Conservation (phyloP, 2,329 filamentous ascomycete species). For the Parascedosporium putredinis region DNA sequence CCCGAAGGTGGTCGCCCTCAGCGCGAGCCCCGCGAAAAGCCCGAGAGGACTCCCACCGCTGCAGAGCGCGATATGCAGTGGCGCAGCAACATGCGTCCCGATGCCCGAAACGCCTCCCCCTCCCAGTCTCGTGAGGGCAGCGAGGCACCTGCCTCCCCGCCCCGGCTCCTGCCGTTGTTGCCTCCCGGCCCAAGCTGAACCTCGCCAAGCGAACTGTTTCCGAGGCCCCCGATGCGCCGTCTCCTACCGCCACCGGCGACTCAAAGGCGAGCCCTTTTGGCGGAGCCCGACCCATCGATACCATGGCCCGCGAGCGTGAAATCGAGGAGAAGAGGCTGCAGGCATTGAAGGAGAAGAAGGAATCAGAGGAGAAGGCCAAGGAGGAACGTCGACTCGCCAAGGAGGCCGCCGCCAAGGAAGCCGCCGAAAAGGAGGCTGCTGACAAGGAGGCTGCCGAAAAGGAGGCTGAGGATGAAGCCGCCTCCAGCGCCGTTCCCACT, state of each 20-base stretch:
- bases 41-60: constrained; percentile 68
- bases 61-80: constrained; percentile 90
- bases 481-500: constrained; percentile 18
- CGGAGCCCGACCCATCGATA: constrained; percentile 88
- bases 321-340: constrained; percentile 80
- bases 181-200: constrained; percentile 71
- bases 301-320: constrained; percentile 75
- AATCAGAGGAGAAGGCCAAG: constrained; percentile 76
- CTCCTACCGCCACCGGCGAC: constrained; percentile 46
- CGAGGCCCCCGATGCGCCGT: constrained; percentile 46
- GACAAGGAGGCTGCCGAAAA: constrained; percentile 25
- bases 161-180: constrained; percentile 36
- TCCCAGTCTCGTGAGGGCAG: constrained; percentile 62
- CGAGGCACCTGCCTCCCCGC: constrained; percentile 67
- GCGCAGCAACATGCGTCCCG: constrained; percentile 86
- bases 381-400: constrained; percentile 59
- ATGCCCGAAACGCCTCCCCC: constrained; percentile 51
- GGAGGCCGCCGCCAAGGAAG: constrained; percentile 53
- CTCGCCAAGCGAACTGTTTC: constrained; percentile 85
- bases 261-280: constrained; percentile 90
- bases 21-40: constrained; percentile 54
- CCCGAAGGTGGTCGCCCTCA: constrained; percentile 69
- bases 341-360: constrained; percentile 69
- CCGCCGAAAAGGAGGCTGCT: constrained; percentile 35
- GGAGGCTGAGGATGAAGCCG: constrained; percentile 22